Evolutionary conservation across 1,284 basidiomycete species (phyloP).

Genomic region (Sanguinoderma infundibulare): DNA sequence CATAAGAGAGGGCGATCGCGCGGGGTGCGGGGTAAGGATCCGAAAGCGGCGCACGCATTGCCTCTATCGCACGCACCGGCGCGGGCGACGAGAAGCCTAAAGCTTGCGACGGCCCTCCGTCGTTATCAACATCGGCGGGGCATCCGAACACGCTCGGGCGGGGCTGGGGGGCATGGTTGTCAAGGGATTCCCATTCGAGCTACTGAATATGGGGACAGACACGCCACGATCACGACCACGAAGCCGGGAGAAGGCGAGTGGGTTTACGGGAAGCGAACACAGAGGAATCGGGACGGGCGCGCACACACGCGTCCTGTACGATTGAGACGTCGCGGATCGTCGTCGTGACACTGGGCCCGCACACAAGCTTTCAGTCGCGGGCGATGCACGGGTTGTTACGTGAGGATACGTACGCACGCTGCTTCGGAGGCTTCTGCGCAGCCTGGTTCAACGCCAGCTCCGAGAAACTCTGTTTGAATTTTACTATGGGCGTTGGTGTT

Average conservation of each 20-base stretch:
- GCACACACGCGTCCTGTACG: background rate
- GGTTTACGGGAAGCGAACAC: background rate
- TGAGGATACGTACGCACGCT: slow-evolving; percentile 9
- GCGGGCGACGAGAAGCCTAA: background rate
- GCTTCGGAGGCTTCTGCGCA: slow-evolving; percentile 21
- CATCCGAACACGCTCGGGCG: background rate
- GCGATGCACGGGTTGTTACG: slow-evolving; percentile 5
- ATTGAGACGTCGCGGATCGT: background rate
- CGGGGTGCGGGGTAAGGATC: background rate
- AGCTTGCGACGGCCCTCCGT: background rate
- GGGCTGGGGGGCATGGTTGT: background rate
- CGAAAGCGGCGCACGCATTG: slow-evolving; percentile 5
- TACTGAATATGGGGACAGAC: background rate
- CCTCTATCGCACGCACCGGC: background rate
- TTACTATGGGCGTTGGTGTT: background rate
- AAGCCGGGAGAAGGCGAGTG: background rate
- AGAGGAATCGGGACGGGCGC: background rate
- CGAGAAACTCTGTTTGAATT: background rate
- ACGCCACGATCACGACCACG: background rate
- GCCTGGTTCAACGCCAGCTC: slow-evolving; percentile 2
- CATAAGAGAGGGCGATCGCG: background rate
- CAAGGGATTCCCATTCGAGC: background rate
- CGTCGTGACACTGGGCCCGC: background rate
- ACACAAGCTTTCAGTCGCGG: background rate
- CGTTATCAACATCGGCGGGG: background rate